Evolutionary conservation across 2,329 filamentous ascomycete species (phyloP), one percentile per base, ranked within the genome.

Genomic region (Aaosphaeria pasadenensis): DNA sequence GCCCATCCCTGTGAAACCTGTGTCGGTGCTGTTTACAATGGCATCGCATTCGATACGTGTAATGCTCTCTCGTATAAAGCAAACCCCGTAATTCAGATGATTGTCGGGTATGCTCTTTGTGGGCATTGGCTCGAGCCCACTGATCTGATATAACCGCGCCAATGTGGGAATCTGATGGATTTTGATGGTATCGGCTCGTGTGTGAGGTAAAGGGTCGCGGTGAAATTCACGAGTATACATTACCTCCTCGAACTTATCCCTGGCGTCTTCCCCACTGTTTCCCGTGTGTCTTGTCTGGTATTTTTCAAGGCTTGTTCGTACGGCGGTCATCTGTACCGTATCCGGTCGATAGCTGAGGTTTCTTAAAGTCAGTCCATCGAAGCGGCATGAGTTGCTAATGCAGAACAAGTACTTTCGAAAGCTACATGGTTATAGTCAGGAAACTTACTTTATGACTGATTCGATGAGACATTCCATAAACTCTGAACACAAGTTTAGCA

Each of bases 21-120:
- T 13, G 11, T 67, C 59, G 0, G 67, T 69, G 3, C 60, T 64
- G 38, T 64, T 70, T 17, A 69, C 64, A 36, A 69, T 58, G 6
- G 64, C 52, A 39, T 69, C 64, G 7, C 63, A 62, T 6, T 63
- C 59, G 1, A 71, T 35, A 29, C 50, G 60, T 2, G 66, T 68
- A 28, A 71, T 70, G 30, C 70, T 65, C 43, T 66, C 59, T 42
- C 60, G 58, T 6, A 60, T 30, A 7, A 70, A 38, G 31, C 59
- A 65, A 0, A 71, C 55, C 4, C 47, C 62, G 5, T 61, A 39
- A 24, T 70, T 68, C 54, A 64, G 58, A 1, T 46, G 42, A 9
- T 44, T 47, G 4, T 60, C 61, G 13, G 62, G 54, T 4, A 50
- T 52, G 3, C 57, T 56, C 41, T 57, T 44, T 1, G 66, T 69